Base-by-base conservation (phyloP, 805 yeast genomes). In the Myxozyma mucilagina region DNA sequence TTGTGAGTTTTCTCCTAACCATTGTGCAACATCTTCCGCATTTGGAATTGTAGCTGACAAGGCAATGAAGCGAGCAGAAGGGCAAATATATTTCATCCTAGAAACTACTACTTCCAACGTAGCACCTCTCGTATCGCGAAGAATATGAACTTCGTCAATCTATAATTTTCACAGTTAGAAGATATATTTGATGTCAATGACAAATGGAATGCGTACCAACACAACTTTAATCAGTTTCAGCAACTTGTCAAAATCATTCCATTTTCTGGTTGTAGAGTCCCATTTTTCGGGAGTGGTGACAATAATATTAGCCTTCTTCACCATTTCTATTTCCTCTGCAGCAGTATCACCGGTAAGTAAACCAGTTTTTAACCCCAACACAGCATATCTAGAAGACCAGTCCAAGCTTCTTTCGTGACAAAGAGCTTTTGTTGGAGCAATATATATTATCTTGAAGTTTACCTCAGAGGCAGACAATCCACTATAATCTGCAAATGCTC, bases 171-270 rank as follows among this genome's bases (percentile, higher is more conserved):
- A 0, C 86, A 85, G 1, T 90, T 89, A 71, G 18, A 72, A 67
- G 66, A 90, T 96, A 16, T 14, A 82, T 74, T 68, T 88, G 89
- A 70, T 89, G 96, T 41, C 82, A 83, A 48, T 91, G 80, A 1
- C 89, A 68, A 89, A 71, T 11, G 49, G 83, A 90, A 32, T 91
- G 80, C 68, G 7, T 52, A 65, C 71, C 42, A 80, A 64, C 47
- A 85, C 69, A 62, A 85, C 76, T 69, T 78, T 76, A 56, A 81
- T 67, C 67, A 79, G 68, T 69, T 76, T 72, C 66, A 80, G 76
- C 16, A 78, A 59, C 36, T 70, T 74, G 29, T 59, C 62, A 32
- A 53, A 79, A 64, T 82, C 83, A 1, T 72, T 67, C 83, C 84
- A 78, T 64, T 77, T 79, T 64, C 86, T 73, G 0, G 87, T 82